These are phyloP conservation scores for Dactylonectria macrodidyma DNA, from an alignment of 2,329 filamentous ascomycete genomes.

Conservation along the genomic window DNA sequence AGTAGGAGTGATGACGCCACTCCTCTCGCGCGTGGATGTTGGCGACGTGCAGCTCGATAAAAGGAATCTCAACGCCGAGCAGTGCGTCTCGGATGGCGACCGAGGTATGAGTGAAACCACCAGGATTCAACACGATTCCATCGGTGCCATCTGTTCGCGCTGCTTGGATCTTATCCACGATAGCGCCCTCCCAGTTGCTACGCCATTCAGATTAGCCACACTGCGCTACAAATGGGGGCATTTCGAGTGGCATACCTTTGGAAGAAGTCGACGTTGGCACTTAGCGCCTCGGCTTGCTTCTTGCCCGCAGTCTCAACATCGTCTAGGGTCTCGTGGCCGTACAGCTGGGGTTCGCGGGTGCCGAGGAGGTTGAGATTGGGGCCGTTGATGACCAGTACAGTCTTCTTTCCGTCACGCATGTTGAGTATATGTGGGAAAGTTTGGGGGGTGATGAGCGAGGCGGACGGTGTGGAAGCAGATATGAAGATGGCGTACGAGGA, in stretches of 20 bases:
- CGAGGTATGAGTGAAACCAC: constrained; percentile 30
- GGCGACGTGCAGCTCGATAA: constrained; percentile 33
- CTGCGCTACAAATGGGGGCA: no score
- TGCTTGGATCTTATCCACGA: constrained; percentile 30
- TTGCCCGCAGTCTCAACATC: constrained; percentile 3
- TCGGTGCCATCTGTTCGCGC: constrained; percentile 26
- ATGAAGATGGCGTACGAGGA: background rate
- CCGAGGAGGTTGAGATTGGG: constrained; percentile 13
- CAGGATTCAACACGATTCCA: constrained; percentile 32
- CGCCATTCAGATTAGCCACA: background rate
- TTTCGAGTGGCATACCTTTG: background rate
- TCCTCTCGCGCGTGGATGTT: constrained; percentile 31
- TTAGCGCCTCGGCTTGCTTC: background rate
- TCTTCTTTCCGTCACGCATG: constrained; percentile 10
- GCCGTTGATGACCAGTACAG: constrained; percentile 14
- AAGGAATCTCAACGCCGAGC: constrained; percentile 27
- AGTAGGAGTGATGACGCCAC: constrained; percentile 31
- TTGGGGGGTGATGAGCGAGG: background rate
- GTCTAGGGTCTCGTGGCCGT: background rate
- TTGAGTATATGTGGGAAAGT: background rate
- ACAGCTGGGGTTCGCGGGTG: constrained; percentile 11
- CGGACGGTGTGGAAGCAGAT: background rate
- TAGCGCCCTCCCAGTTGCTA: constrained; percentile 25
- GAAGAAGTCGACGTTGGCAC: background rate
- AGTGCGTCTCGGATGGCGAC: constrained; percentile 32